Percentiles rank a stretch among this genome's conserved stretches.
Evolutionary conservation across 306 rosid species (phyloP).

Genomic region (Castanea sativa): DNA sequence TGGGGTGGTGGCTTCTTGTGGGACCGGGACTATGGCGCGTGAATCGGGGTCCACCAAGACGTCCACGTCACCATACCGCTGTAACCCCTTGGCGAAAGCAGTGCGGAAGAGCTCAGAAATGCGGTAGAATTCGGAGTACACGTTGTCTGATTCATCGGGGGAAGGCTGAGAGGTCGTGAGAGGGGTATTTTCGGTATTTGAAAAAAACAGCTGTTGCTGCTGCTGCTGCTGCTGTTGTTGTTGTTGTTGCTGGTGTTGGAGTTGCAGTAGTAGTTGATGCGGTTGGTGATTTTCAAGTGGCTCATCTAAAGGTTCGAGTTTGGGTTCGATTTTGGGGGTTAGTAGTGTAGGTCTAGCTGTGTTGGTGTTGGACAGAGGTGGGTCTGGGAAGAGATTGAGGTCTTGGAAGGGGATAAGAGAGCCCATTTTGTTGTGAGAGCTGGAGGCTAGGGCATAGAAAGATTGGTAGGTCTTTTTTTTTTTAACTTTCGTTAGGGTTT

Average conservation of each 20-base stretch:
- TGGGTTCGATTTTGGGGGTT: slow-evolving; percentile 62
- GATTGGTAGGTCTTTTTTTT: neutral
- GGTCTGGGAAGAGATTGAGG: slow-evolving; percentile 48
- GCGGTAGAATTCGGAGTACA: slow-evolving; percentile 54
- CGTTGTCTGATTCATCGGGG: slow-evolving; percentile 26
- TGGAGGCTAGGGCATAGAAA: slow-evolving; percentile 18
- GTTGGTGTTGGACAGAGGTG: slow-evolving; percentile 14
- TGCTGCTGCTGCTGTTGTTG: slow-evolving; percentile 1
- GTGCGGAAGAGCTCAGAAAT: slow-evolving; percentile 55
- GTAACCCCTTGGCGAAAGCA: slow-evolving; percentile 40
- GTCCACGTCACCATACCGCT: slow-evolving; percentile 23
- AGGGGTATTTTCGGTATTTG: slow-evolving; percentile 20
- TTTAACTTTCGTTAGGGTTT: slow-evolving; percentile 22
- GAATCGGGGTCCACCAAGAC: slow-evolving; percentile 45
- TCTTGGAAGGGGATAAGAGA: slow-evolving; percentile 52
- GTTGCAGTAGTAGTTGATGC: neutral
- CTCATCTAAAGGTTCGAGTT: slow-evolving; percentile 67
- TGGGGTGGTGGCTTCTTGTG: slow-evolving; percentile 22
- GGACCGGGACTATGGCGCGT: slow-evolving; percentile 64
- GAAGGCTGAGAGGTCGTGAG: slow-evolving; percentile 20
- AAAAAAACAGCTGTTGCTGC: slow-evolving; percentile 10
- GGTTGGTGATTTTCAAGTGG: slow-evolving; percentile 15
- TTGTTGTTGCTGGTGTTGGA: neutral
- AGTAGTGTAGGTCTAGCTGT: slow-evolving; percentile 4
- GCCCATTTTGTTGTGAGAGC: slow-evolving; percentile 38